These are phyloP conservation scores for Conticribra guillardii DNA, from an alignment of 108 stramenopile species.

Conservation along the genomic window DNA sequence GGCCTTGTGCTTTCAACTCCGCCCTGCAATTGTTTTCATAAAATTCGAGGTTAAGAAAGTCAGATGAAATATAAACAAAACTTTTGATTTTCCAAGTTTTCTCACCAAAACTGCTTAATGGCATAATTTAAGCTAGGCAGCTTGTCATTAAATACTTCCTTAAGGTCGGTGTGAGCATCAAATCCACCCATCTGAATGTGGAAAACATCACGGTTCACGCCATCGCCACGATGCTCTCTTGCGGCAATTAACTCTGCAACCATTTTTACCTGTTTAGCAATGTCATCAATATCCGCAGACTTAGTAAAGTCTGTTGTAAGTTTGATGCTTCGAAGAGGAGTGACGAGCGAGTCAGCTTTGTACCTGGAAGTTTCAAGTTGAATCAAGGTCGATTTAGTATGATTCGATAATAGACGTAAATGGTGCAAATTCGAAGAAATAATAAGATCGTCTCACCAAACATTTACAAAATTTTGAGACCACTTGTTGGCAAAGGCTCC, in stretches of 20 bases:
- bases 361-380: slow-evolving; percentile 31
- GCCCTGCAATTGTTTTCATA: slow-evolving; percentile 45
- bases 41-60: slow-evolving; percentile 37
- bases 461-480: slow-evolving; percentile 32
- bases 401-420: slow-evolving; percentile 10
- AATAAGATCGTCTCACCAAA: not conserved
- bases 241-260: slow-evolving; percentile 53
- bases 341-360: slow-evolving; percentile 27
- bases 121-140: slow-evolving; percentile 35
- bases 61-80: slow-evolving; percentile 44
- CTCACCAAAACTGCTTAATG: slow-evolving; percentile 37
- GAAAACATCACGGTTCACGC: slow-evolving; percentile 69
- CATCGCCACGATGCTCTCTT: slow-evolving; percentile 33
- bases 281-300: slow-evolving; percentile 13
- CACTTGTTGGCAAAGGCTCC: slow-evolving; percentile 28
- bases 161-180: slow-evolving; percentile 63
- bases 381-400: slow-evolving; percentile 23
- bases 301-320: slow-evolving; percentile 13
- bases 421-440: slow-evolving; percentile 20
- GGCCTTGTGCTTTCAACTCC: slow-evolving; percentile 55
- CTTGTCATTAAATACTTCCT: slow-evolving; percentile 14
- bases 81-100: slow-evolving; percentile 19
- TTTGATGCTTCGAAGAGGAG: slow-evolving; percentile 17
- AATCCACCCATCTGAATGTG: slow-evolving; percentile 60
- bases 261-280: slow-evolving; percentile 28